Evolutionary conservation across 2,329 filamentous ascomycete genomes (phyloP).

Genomic region (Trichoderma breve): DNA sequence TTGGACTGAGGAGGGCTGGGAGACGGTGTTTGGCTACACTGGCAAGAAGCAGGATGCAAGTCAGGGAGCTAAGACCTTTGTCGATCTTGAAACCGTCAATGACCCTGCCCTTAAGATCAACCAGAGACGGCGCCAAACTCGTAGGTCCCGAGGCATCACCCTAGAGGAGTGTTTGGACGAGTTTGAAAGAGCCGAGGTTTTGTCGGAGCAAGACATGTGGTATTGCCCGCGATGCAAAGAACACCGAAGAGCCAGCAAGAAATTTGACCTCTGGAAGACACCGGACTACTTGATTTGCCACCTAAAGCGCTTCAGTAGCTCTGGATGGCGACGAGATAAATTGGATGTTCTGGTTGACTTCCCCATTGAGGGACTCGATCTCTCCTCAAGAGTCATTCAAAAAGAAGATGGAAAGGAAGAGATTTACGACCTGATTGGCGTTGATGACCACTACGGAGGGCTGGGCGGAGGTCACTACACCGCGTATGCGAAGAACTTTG

Average conservation of each 20-base stretch:
- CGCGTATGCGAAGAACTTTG: slow-evolving; percentile 88
- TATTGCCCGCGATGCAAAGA: slow-evolving; percentile 97
- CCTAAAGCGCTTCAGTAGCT: slow-evolving; percentile 90
- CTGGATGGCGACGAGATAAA: slow-evolving; percentile 81
- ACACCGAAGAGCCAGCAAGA: slow-evolving; percentile 88
- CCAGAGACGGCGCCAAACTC: slow-evolving; percentile 61
- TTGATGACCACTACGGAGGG: slow-evolving; percentile 93
- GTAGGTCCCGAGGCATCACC: slow-evolving; percentile 63
- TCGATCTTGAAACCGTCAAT: slow-evolving; percentile 50
- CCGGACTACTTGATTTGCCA: slow-evolving; percentile 95
- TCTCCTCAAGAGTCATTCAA: slow-evolving; percentile 74
- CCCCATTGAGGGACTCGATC: slow-evolving; percentile 80
- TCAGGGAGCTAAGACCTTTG: slow-evolving; percentile 61
- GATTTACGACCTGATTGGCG: slow-evolving; percentile 89
- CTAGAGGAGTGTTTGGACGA: slow-evolving; percentile 91
- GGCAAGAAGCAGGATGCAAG: slow-evolving; percentile 39
- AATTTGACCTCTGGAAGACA: slow-evolving; percentile 94
- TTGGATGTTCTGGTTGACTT: slow-evolving; percentile 89
- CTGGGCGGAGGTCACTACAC: slow-evolving; percentile 96
- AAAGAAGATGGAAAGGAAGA: slow-evolving; percentile 78
- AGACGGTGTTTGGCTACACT: slow-evolving; percentile 64
- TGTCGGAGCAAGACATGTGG: slow-evolving; percentile 96
- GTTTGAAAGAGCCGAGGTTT: slow-evolving; percentile 88
- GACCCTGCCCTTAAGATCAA: slow-evolving; percentile 64
- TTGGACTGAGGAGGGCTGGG: slow-evolving; percentile 70